Evolutionary conservation across 495 filamentous ascomycete genomes (phyloP), one percentile per base, ranked within the genome.

Genomic region (Xylaria venustula): DNA sequence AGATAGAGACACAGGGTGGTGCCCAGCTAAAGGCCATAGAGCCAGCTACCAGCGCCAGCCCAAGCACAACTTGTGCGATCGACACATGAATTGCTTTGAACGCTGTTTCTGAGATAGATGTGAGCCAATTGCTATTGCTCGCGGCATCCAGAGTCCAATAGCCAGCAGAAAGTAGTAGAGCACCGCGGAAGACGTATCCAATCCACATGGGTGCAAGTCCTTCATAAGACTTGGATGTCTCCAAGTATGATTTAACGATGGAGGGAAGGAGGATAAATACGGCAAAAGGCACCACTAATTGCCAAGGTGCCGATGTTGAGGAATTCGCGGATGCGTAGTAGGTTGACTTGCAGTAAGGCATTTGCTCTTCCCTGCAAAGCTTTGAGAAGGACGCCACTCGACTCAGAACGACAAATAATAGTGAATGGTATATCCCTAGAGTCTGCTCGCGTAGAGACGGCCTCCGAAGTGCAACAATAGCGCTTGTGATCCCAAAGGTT

Each of bases 291-390:
- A 98, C 88, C 14, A 78, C 67, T 4, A 98, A 78, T 71, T 96
- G 92, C 92, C 93, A 97, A 4, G 88, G 86, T 1, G 93, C 90
- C 1, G 94, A 97, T 25, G 92, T 97, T 0, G 94, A 97, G 1
- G 92, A 96, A 7, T 85, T 91, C 9, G 88, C 86, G 0, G 93
- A 97, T 19, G 94, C 86, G 71, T 98, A 98, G 77, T 96, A 99
- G 7, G 94, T 97, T 0, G 93, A 97, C 37, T 84, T 85, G 80
- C 94, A 99, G 76, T 88, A 91, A 1, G 95, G 94, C 91, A 97
- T 97, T 73, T 98, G 94, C 71, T 99, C 94, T 71, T 99, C 94
- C 54, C 94, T 89, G 70, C 94, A 99, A 30, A 98, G 87, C 60
- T 91, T 90, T 20, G 95, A 97, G 61, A 96, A 85, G 12, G 92